Conservation (phyloP, 176 grass and related monocot genomes). For the Poa pratensis region DNA sequence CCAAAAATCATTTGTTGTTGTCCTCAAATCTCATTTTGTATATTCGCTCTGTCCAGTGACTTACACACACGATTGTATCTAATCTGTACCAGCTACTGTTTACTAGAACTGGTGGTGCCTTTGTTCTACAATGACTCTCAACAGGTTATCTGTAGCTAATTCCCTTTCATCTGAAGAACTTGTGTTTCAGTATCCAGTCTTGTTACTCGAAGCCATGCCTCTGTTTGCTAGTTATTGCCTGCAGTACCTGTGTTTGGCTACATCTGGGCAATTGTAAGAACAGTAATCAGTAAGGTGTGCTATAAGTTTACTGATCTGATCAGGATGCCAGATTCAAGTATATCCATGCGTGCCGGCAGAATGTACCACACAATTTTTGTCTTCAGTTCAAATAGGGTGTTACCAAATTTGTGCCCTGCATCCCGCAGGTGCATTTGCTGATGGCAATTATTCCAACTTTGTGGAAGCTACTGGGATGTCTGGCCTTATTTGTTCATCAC, state of each 20-base stretch:
- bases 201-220: no score
- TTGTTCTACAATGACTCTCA: background rate
- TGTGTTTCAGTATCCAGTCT: no score
- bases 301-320: background rate
- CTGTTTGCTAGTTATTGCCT: background rate
- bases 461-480: constrained; percentile 10
- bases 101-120: background rate
- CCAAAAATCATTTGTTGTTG: no score
- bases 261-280: background rate
- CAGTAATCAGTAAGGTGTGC: background rate
- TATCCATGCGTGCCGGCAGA: no score
- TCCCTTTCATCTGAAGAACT: no score
- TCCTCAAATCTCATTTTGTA: no score
- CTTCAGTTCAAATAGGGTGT: background rate
- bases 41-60: background rate
- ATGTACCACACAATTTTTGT: background rate
- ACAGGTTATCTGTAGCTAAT: no score
- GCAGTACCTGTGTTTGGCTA: background rate
- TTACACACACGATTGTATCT: background rate
- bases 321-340: background rate
- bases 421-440: background rate
- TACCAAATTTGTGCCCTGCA: background rate
- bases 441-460: background rate
- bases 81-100: no score
- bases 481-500: constrained; percentile 9